A percentile compares a stretch with the other conserved stretches of the same genome.
Conservation (phyloP, 2,329 filamentous ascomycete genomes). For the Trichoderma atroviride region DNA sequence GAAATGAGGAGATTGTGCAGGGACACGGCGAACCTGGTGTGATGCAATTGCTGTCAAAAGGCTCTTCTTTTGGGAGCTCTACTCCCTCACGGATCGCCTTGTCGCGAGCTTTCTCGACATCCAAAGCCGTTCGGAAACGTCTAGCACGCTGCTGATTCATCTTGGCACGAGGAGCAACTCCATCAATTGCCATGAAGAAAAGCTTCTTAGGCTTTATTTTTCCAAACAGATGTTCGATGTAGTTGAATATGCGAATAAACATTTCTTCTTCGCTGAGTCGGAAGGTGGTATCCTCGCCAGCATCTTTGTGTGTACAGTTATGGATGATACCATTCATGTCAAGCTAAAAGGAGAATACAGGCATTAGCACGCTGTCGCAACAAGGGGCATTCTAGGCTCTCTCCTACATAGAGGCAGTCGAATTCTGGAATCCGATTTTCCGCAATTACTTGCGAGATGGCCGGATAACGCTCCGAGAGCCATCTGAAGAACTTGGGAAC, state of each 20-base stretch:
- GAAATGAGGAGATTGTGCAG: background rate
- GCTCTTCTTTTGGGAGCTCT: conserved; percentile 90
- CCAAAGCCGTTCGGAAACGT: conserved; percentile 90
- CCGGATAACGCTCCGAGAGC: conserved; percentile 98
- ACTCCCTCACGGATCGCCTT: conserved; percentile 88
- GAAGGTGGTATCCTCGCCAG: conserved; percentile 81
- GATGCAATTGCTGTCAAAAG: conserved; percentile 99
- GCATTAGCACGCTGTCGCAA: background rate
- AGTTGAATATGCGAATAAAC: conserved; percentile 99
- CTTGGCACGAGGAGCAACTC: conserved; percentile 95
- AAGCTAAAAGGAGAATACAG: conserved; percentile 52
- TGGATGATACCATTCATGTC: conserved; percentile 99
- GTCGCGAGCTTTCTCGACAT: conserved; percentile 85
- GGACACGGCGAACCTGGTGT: conserved; percentile 67
- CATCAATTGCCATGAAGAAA: conserved; percentile 99
- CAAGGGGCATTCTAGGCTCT: conserved; percentile 4
- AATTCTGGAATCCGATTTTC: conserved; percentile 99
- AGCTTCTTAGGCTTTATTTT: conserved; percentile 98
- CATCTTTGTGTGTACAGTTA: conserved; percentile 98
- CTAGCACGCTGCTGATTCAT: conserved; percentile 99
- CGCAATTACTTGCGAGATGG: conserved; percentile 96
- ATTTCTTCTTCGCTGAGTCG: conserved; percentile 97
- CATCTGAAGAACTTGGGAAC: conserved; percentile 95
- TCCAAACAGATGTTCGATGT: conserved; percentile 97
- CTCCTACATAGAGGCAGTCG: conserved; percentile 85